A percentile compares a stretch with the other conserved stretches of the same genome.
Conservation (phyloP, 2,329 filamentous ascomycete species). For the Phialophora macrospora region DNA sequence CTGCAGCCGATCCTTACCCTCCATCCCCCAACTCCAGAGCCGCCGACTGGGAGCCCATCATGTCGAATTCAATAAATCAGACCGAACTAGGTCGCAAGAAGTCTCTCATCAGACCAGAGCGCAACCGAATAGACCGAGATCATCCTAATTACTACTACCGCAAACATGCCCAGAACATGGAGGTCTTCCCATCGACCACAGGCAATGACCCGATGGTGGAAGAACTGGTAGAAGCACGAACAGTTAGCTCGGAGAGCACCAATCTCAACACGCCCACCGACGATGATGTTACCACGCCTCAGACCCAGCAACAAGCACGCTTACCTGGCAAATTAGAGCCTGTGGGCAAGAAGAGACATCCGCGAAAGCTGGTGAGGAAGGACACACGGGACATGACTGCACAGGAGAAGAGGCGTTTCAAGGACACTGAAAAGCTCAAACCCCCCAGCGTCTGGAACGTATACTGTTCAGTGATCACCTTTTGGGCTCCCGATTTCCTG, state of each 20-base stretch:
- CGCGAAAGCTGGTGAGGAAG: slow-evolving; percentile 68
- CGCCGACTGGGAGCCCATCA: slow-evolving; percentile 61
- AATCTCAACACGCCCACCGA: slow-evolving; percentile 54
- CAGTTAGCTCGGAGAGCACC: slow-evolving; percentile 67
- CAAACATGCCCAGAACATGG: slow-evolving; percentile 92
- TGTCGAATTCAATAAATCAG: slow-evolving; percentile 46
- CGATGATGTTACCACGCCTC: slow-evolving; percentile 38
- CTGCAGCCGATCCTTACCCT: slow-evolving; percentile 34
- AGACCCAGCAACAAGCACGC: slow-evolving; percentile 45
- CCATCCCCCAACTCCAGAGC: slow-evolving; percentile 52
- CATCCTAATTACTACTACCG: slow-evolving; percentile 97
- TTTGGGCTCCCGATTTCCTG: slow-evolving; percentile 88
- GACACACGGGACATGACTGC: slow-evolving; percentile 61
- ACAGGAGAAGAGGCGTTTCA: slow-evolving; percentile 64
- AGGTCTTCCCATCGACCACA: slow-evolving; percentile 84
- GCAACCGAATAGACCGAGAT: slow-evolving; percentile 79
- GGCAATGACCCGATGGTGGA: slow-evolving; percentile 89
- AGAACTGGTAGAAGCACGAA: slow-evolving; percentile 61
- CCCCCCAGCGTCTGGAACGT: slow-evolving; percentile 92
- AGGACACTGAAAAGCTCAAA: slow-evolving; percentile 67
- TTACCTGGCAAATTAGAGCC: slow-evolving; percentile 36
- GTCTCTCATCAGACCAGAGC: slow-evolving; percentile 86
- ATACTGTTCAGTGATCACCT: slow-evolving; percentile 91
- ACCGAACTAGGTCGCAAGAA: slow-evolving; percentile 72
- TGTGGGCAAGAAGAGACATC: slow-evolving; percentile 46